Evolutionary conservation across 2,329 filamentous ascomycete genomes (phyloP).

Genomic region (Talaromyces pinophilus): DNA sequence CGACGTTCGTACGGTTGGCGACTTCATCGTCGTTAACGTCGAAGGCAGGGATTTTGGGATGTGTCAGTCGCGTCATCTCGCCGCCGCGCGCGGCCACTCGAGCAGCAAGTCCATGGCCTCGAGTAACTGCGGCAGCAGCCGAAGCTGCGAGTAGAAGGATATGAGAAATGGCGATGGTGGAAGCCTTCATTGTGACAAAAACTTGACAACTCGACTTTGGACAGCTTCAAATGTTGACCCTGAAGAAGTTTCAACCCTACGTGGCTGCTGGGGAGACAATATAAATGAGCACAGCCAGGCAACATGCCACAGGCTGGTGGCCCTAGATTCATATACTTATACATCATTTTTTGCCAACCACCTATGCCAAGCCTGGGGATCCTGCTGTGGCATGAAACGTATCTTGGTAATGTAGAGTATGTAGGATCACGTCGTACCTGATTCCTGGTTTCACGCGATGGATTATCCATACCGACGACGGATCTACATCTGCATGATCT

Average conservation of each 20-base stretch:
- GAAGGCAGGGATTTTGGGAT: constrained; percentile 26
- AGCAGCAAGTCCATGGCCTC: constrained; percentile 30
- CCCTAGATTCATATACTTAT: neutral
- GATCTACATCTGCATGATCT: constrained; percentile 5
- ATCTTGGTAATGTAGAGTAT: neutral
- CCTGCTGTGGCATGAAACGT: constrained; percentile 11
- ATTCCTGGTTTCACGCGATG: constrained; percentile 2
- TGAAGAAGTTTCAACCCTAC: neutral
- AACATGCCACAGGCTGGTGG: neutral
- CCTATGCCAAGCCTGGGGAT: constrained; percentile 8
- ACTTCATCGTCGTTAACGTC: constrained; percentile 16
- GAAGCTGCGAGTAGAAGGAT: constrained; percentile 22
- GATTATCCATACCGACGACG: neutral
- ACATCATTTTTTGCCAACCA: constrained; percentile 13
- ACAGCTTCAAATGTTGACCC: neutral
- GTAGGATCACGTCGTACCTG: neutral
- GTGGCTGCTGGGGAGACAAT: constrained; percentile 7
- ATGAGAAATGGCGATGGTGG: constrained; percentile 27
- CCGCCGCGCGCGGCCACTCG: constrained; percentile 34
- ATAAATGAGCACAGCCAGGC: neutral
- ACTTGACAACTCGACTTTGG: neutral
- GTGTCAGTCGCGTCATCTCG: constrained; percentile 29
- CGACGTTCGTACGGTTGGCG: constrained; percentile 44
- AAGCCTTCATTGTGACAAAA: constrained; percentile 35
- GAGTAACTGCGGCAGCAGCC: constrained; percentile 27